Percentiles rank a stretch among this genome's conserved stretches.
Conservation (phyloP, 164 flowering plant species). For the Cinnamomum chago region DNA sequence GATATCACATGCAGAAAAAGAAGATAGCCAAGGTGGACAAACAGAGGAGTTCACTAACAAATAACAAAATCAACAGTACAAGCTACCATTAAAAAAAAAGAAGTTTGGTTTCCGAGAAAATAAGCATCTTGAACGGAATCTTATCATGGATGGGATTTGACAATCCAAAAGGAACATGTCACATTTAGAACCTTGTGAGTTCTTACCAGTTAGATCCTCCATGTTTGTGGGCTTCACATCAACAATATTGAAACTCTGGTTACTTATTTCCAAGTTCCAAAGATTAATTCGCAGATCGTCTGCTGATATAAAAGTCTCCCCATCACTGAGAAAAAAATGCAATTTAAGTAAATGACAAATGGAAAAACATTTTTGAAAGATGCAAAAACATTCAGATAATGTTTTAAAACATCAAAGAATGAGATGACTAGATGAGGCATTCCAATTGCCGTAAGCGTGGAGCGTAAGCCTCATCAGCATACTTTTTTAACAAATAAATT, state of each 20-base stretch:
- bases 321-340: constrained; percentile 51
- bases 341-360: not conserved
- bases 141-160: not conserved
- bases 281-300: constrained; percentile 96
- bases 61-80: not conserved
- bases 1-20: too few species aligned
- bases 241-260: constrained; percentile 95
- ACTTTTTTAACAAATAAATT: too few species aligned
- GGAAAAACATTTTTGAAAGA: not conserved
- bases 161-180: constrained; percentile 1
- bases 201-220: constrained; percentile 95
- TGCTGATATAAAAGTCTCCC: constrained; percentile 98
- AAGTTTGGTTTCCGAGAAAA: not conserved
- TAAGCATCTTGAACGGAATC: not conserved
- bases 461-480: too few species aligned
- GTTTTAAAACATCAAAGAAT: too few species aligned
- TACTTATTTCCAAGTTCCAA: constrained; percentile 98
- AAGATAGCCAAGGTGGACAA: not conserved
- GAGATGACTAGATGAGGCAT: too few species aligned
- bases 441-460: too few species aligned
- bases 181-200: not conserved
- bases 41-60: not conserved
- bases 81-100: not conserved
- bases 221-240: constrained; percentile 98
- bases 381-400: too few species aligned